Evolutionary conservation across 1,139 yeast genomes (phyloP).

Genomic region (Groenewaldozyma sp.): DNA sequence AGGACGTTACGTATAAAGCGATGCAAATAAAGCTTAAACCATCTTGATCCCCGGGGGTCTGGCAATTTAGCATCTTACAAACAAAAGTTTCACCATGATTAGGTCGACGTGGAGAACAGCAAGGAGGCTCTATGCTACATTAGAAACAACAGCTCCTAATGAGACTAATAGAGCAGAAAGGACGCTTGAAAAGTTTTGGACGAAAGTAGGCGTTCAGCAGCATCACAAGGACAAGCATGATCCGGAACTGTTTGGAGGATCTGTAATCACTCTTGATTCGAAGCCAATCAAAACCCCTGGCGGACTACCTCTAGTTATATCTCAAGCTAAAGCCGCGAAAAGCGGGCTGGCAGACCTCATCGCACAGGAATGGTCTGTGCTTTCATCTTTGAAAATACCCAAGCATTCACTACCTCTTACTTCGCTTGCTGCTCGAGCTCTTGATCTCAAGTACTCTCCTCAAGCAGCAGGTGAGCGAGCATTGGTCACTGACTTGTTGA

Average conservation of each 20-base stretch:
- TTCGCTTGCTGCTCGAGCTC: conserved; percentile 74
- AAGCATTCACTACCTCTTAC: conserved; percentile 81
- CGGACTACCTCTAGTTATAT: conserved; percentile 62
- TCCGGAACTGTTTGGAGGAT: conserved; percentile 19
- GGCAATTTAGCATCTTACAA: no score
- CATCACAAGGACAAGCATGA: conserved; percentile 4
- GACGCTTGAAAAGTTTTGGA: conserved; percentile 79
- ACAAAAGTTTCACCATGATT: no score
- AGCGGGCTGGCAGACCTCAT: conserved; percentile 57
- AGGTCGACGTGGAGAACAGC: background rate
- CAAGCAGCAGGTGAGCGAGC: conserved; percentile 19
- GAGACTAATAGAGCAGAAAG: conserved; percentile 66
- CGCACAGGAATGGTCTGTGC: conserved; percentile 79
- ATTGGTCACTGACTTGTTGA: conserved; percentile 30
- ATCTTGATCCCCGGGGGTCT: no score
- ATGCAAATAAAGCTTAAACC: no score
- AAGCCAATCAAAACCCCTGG: conserved; percentile 78
- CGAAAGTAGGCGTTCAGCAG: conserved; percentile 47
- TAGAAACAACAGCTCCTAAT: conserved; percentile 25
- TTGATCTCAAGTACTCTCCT: conserved; percentile 39
- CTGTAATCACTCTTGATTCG: conserved; percentile 56
- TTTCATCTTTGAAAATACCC: conserved; percentile 64
- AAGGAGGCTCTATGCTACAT: background rate
- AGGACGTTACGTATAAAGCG: no score
- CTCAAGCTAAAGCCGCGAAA: conserved; percentile 38